Evolutionary conservation across 805 yeast species (phyloP), one percentile per base, ranked within the genome.

Genomic region (Torulaspora indica): DNA sequence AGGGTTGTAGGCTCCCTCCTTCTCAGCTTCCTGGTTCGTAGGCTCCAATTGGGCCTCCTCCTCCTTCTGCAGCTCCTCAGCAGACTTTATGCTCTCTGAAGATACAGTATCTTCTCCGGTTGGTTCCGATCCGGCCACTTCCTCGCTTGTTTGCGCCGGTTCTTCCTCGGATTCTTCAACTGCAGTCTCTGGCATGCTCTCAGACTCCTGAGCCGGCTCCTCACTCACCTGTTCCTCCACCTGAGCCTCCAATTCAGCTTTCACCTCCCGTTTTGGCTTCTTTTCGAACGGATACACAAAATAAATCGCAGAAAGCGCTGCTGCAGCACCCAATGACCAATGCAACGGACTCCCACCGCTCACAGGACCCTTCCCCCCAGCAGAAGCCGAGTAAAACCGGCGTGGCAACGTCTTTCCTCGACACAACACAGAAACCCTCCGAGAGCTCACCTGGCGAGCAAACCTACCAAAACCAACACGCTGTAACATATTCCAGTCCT

Each of bases 1-100:
- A 24, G 97, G 97, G 70, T 91, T 79, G 69, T 79, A 91, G 3
- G 98, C 96, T 30, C 88, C 85, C 48, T 73, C 69, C 49, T 66
- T 71, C 15, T 69, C 67, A 35, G 68, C 75, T 35, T 69, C 72
- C 32, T 61, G 67, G 39, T 61, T 70, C 12, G 46, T 44, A 25
- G 40, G 38, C 39, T 58, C 14, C 42, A 45, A 28, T 35, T 35
- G 35, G 33, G 28, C 41, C 15, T 46, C 42, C 17, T 30, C 46
- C 17, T 28, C 20, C 12, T 37, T 25, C 25, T 46, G 49, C 5
- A 42, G 4, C 30, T 40, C 45, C 7, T 34, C 29, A 15, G 34
- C 41, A 7, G 47, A 34, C 34, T 33, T 46, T 8, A 40, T 22
- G 28, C 35, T 31, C 15, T 45, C 37, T 3, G 34, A 34, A 17